Conservation (phyloP, 192 early-diverging fungal species). For the Coemansia sp. region DNA sequence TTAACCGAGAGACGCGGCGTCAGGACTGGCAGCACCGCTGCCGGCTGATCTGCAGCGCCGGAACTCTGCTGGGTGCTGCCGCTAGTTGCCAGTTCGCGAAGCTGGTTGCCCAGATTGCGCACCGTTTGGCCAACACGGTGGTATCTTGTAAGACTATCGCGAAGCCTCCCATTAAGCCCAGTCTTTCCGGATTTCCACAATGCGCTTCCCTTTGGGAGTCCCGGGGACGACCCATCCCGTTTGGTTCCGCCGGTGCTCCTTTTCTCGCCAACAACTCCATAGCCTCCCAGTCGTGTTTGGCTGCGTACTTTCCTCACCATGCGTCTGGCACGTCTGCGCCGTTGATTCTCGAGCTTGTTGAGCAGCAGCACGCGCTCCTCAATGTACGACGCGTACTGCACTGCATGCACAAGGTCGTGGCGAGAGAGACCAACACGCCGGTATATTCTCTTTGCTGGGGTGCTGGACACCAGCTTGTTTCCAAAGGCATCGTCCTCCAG, state of each 20-base stretch:
- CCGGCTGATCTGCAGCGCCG: conserved; percentile 1
- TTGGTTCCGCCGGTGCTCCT: neutral
- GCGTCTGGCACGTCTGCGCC: conserved; percentile 17
- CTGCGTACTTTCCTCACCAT: conserved; percentile 14
- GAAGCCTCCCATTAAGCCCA: conserved; percentile 33
- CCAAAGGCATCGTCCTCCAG: conserved; percentile 7
- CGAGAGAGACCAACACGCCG: conserved; percentile 46
- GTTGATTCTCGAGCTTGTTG: conserved; percentile 30
- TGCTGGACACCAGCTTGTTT: conserved; percentile 19
- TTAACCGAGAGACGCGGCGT: conserved; percentile 14
- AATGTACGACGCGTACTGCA: conserved; percentile 33
- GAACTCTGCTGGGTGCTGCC: conserved; percentile 22
- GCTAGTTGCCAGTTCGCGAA: conserved; percentile 35
- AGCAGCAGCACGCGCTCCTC: conserved; percentile 41
- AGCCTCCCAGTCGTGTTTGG: conserved; percentile 10
- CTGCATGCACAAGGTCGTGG: conserved; percentile 41
- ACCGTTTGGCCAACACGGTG: conserved; percentile 30
- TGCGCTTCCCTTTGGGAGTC: conserved; percentile 14
- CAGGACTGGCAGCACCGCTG: conserved; percentile 5
- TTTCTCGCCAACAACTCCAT: conserved; percentile 12
- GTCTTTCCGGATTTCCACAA: conserved; percentile 15
- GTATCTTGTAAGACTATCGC: conserved; percentile 30
- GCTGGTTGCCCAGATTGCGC: conserved; percentile 34
- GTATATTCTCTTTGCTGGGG: conserved; percentile 37
- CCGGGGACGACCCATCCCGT: conserved; percentile 16